Conservation (phyloP, 352 stramenopile genomes). For the Phytophthora crassamura region DNA sequence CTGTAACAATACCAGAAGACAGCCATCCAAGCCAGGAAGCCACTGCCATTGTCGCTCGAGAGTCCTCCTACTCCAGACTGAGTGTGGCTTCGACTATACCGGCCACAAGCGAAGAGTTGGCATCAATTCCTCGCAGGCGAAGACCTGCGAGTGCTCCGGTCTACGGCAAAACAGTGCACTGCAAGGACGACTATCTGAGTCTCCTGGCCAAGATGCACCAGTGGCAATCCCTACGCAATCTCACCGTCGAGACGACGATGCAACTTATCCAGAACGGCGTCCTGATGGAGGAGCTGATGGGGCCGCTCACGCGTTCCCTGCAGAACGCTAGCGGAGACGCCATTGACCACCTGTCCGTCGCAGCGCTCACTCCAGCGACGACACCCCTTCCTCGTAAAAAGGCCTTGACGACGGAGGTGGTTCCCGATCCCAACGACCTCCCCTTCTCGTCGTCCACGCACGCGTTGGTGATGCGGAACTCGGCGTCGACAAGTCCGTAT, state of each 20-base stretch:
- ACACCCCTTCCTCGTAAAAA: conserved; percentile 29
- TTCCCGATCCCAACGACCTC: conserved; percentile 25
- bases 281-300: conserved; percentile 55
- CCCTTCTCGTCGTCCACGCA: conserved; percentile 38
- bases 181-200: conserved; percentile 30
- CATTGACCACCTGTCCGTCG: conserved; percentile 4
- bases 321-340: conserved; percentile 11
- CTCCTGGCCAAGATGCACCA: conserved; percentile 50
- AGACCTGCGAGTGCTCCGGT: conserved; percentile 26
- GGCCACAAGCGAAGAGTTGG: conserved; percentile 1
- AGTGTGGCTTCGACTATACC: conserved; percentile 15
- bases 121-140: conserved; percentile 3
- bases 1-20: too few species aligned
- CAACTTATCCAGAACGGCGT: conserved; percentile 69
- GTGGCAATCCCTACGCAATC: conserved; percentile 60
- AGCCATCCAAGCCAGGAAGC: too few species aligned
- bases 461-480: conserved; percentile 36
- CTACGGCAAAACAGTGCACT: conserved; percentile 29
- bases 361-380: neutral
- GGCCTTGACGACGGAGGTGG: conserved; percentile 26
- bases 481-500: conserved; percentile 10
- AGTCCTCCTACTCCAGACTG: conserved; percentile 19
- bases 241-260: conserved; percentile 71
- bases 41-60: conserved; percentile 10
- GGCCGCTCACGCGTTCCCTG: conserved; percentile 35